phyloP scores from a whole-genome alignment of 208 protist genomes.

The Angomonas deanei region DNA sequence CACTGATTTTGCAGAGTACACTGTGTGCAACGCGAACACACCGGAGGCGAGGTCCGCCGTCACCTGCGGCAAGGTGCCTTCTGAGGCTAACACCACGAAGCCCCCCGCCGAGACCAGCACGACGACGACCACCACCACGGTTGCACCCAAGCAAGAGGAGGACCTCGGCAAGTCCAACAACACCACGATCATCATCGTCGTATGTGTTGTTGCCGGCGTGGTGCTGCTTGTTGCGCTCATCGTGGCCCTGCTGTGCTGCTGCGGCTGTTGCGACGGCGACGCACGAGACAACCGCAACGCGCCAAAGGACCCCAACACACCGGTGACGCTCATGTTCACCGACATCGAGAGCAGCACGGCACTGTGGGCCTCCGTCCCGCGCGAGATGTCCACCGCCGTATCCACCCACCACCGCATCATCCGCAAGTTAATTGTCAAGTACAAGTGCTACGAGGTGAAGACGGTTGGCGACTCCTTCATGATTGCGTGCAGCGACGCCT shows the following conservation, averaged over 20 bases:
- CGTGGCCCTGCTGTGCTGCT: conserved; percentile 5
- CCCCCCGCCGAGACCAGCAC: neutral
- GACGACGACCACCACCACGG: conserved; percentile 2
- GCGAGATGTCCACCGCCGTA: conserved; percentile 38
- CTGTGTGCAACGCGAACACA: neutral
- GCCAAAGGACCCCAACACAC: conserved; percentile 30
- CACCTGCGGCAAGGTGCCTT: neutral
- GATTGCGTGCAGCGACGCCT: conserved; percentile 38
- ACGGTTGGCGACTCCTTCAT: conserved; percentile 75
- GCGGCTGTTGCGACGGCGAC: conserved; percentile 14
- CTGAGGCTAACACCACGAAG: neutral
- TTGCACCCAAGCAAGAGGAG: neutral
- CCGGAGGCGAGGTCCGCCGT: neutral
- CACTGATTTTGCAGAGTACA: neutral
- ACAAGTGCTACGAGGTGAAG: conserved; percentile 74
- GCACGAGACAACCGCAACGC: conserved; percentile 44
- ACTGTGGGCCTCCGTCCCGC: conserved; percentile 42
- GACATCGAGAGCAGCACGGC: conserved; percentile 59
- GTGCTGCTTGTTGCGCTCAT: neutral
- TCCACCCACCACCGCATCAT: conserved; percentile 45
- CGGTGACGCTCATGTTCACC: conserved; percentile 56
- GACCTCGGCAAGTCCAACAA: neutral
- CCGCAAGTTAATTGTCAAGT: conserved; percentile 42
- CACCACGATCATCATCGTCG: conserved; percentile 1
- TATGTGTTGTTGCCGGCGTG: neutral